Base-by-base conservation (phyloP, 2,329 filamentous ascomycete genomes). In the Sphaerostilbella broomeana region DNA sequence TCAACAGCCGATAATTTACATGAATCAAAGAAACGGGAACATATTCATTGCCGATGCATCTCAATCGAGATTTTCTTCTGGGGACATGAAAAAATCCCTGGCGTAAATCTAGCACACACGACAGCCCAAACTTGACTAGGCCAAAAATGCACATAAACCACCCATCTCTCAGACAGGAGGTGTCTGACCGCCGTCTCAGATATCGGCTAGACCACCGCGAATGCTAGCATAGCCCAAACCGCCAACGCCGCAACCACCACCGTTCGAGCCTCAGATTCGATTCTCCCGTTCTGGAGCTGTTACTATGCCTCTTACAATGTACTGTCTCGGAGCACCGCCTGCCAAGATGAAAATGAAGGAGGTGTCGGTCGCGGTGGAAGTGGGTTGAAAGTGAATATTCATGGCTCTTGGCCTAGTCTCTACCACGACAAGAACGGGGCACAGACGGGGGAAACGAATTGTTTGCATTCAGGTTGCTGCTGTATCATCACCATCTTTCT, bases 171-270 rank as follows among this genome's bases (percentile, higher is more conserved):
- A 50, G 48, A 58, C 55, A 51, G 46, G 36, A 45, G 41, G 41
- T 44, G 55, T 57, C 53, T 50, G 54, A 53, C 44, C 43, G 43
- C 30, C 47, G 55, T 58, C 54, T 58, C 55, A 58, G 17, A 45
- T 40, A 36, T 33, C 27, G 18, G 42, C 33, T 28, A 16, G 32
- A 15, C 21, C 20, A 16, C 28, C 26, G 33, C 34, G 18, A 9
- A 32, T 19, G 34, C 22, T 27, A 24, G 22, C 22, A 33, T 12
- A n/a, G 18, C 13, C 21, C 11, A 40, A 40, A 40, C 31, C 12
- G n/a, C 30, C 25, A 28, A 17, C 22, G 29, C 34, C 35, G 21
- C 40, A 10, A 30, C 32, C 37, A 32, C 37, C 21, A 33, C 30
- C 18, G 41, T 40, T 40, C 35, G 41, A 43, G 41, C 41, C 27